Base-by-base conservation (phyloP, 768 basidiomycete species). In the Russula sp. region DNA sequence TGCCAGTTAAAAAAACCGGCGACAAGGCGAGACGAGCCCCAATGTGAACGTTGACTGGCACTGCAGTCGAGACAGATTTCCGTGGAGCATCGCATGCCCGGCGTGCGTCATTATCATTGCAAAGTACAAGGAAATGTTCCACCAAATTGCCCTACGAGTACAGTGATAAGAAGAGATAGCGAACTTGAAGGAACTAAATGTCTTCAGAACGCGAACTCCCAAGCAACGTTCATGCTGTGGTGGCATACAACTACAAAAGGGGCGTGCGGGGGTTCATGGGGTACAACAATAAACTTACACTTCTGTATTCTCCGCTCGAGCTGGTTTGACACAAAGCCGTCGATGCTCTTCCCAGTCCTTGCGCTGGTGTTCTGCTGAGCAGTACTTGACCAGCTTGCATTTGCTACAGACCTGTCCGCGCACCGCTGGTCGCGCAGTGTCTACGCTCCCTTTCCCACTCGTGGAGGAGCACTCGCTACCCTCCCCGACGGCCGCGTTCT, bases 301-400 rank as follows among this genome's bases (percentile, higher is more conserved):
- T 39, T 22, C 38, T 16, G 52, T 34, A 29, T 54, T 48, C 14
- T 54, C 57, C 14, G 39, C 29, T n/a, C 16, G 56, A 13, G 49
- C 63, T 45, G 77, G 73, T 61, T 74, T 78, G n/a, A 71, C 72
- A 68, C 87, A 90, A 57, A 89, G 85, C 60, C 87, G 77, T 61
- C 81, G 78, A 72, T 90, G 88, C 71, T 90, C 88, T 25, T 85
- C 83, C 88, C 88, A 90, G 65, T 90, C 88, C 69, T 81, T 82
- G 70, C 77, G 79, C 75, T 90, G 88, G 69, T 88, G 87, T 67
- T 87, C 84, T 14, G 81, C 74, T 49, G 85, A 87, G 68, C 88
- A 90, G 67, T 90, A 90, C 73, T 83, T 86, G 68, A 90, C 87
- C 56, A 90, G 76, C 70, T 82, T 84, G 75, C 88, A 90, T 71